Percentiles rank a stretch among this genome's conserved stretches.
phyloP scores from a whole-genome alignment of 1,284 basidiomycete species.

The Inonotus obliquus region DNA sequence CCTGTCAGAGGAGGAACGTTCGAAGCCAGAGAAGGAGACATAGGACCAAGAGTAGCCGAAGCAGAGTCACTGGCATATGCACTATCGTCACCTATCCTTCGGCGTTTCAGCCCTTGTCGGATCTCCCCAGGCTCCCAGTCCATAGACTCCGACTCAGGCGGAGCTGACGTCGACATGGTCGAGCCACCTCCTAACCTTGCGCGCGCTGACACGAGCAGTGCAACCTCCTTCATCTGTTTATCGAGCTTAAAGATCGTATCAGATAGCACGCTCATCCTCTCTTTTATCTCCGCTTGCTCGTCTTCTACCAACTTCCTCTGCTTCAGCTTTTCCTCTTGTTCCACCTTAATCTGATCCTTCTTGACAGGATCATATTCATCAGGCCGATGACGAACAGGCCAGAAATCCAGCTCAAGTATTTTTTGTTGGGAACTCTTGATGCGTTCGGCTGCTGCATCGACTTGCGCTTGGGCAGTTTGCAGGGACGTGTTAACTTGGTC shows the following conservation, averaged over 20 bases:
- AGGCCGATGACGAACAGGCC: slow-evolving; percentile 31
- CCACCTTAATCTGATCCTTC: neutral
- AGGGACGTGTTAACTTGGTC: neutral
- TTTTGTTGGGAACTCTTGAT: slow-evolving; percentile 26
- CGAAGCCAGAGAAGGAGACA: neutral
- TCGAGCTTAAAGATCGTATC: slow-evolving; percentile 15
- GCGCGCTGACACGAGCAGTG: slow-evolving; percentile 18
- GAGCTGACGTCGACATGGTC: neutral
- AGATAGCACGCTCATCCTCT: slow-evolving; percentile 25
- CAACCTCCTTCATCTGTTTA: slow-evolving; percentile 10
- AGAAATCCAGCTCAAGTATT: slow-evolving; percentile 35
- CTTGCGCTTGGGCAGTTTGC: slow-evolving; percentile 18
- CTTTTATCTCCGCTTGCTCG: slow-evolving; percentile 27
- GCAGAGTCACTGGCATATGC: slow-evolving; percentile 5
- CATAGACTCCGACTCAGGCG: neutral
- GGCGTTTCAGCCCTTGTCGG: slow-evolving; percentile 9
- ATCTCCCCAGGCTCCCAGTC: slow-evolving; percentile 7
- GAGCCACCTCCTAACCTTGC: slow-evolving; percentile 7
- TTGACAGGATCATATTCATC: slow-evolving; percentile 16
- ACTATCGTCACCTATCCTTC: slow-evolving; percentile 9
- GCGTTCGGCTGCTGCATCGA: slow-evolving; percentile 27
- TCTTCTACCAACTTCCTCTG: slow-evolving; percentile 5
- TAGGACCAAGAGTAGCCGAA: neutral
- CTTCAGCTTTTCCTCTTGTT: neutral
- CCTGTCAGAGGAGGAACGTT: neutral